These are phyloP conservation scores for Royoungia palumana DNA, from an alignment of 768 basidiomycete species.

Conservation along the genomic window DNA sequence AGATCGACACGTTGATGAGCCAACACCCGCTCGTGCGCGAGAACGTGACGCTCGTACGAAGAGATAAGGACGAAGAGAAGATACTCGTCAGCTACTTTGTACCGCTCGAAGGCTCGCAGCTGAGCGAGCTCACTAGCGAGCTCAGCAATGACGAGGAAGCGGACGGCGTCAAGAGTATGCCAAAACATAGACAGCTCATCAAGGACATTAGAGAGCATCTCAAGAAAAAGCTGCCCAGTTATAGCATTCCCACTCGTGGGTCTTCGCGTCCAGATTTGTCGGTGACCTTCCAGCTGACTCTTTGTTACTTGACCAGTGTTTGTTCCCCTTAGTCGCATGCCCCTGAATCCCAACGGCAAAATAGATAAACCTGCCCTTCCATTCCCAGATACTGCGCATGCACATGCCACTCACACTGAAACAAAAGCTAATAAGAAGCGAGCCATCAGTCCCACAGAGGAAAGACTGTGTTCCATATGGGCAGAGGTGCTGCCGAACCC, in stretches of 20 bases:
- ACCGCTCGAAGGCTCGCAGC: constrained; percentile 64
- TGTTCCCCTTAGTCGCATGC: constrained; percentile 92
- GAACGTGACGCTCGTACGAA: constrained; percentile 93
- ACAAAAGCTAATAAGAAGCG: constrained; percentile 34
- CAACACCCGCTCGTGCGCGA: constrained; percentile 93
- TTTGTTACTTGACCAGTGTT: constrained; percentile 56
- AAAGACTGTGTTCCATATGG: constrained; percentile 85
- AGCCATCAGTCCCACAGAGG: constrained; percentile 64
- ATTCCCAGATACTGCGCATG: constrained; percentile 92
- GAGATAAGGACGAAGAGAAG: constrained; percentile 99
- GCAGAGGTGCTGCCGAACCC: constrained; percentile 72
- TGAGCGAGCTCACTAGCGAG: constrained; percentile 73
- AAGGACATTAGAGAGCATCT: constrained; percentile 92
- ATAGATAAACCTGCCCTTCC: constrained; percentile 98
- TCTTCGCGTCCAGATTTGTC: constrained; percentile 9
- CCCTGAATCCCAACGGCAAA: constrained; percentile 98
- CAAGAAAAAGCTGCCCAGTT: constrained; percentile 94
- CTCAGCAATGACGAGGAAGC: constrained; percentile 45
- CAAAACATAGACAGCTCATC: constrained; percentile 82
- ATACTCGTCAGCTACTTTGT: constrained; percentile 98
- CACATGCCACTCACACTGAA: constrained; percentile 40
- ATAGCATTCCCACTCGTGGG: constrained; percentile 88
- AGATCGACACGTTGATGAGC: constrained; percentile 94
- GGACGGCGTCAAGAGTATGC: constrained; percentile 71
- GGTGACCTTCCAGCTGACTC: constrained; percentile 1